Evolutionary conservation across 257 asterid genomes (phyloP).

Genomic region (Misopates orontium): DNA sequence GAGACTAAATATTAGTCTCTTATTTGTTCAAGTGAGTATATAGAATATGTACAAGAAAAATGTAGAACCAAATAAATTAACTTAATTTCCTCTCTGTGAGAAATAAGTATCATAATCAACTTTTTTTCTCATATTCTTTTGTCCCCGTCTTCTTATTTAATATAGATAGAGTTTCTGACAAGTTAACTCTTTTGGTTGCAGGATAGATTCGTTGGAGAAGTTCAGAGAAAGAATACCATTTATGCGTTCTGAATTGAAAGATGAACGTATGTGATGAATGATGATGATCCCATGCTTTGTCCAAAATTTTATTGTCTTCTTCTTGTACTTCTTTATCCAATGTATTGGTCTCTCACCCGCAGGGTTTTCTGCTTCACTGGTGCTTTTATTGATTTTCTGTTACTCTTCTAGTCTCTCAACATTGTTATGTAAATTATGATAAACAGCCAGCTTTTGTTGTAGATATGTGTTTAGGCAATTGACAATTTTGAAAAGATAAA

Average conservation of each 20-base stretch:
- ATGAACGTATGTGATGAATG: conserved; percentile 86
- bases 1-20: too few relatives aligned
- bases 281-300: conserved; percentile 25
- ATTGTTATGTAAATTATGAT: conserved; percentile 10
- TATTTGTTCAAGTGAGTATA: too few relatives aligned
- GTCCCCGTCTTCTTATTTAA: too few relatives aligned
- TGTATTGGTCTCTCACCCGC: conserved; percentile 7
- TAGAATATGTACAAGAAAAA: too few relatives aligned
- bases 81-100: too few relatives aligned
- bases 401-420: conserved; percentile 2
- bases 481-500: conserved; percentile 12
- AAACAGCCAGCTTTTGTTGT: not conserved
- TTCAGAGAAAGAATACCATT: conserved; percentile 82
- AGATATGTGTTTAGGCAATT: conserved; percentile 6
- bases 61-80: too few relatives aligned
- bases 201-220: conserved; percentile 92
- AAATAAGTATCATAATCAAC: too few relatives aligned
- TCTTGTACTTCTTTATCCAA: conserved; percentile 8
- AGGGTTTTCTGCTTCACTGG: conserved; percentile 8
- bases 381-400: conserved; percentile 18
- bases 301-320: not conserved
- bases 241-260: conserved; percentile 95
- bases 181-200: conserved; percentile 40
- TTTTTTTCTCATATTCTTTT: too few relatives aligned
- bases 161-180: not conserved